Evolutionary conservation across 495 filamentous ascomycete genomes (phyloP), one percentile per base, ranked within the genome.

Genomic region (Daldinia concentrica): DNA sequence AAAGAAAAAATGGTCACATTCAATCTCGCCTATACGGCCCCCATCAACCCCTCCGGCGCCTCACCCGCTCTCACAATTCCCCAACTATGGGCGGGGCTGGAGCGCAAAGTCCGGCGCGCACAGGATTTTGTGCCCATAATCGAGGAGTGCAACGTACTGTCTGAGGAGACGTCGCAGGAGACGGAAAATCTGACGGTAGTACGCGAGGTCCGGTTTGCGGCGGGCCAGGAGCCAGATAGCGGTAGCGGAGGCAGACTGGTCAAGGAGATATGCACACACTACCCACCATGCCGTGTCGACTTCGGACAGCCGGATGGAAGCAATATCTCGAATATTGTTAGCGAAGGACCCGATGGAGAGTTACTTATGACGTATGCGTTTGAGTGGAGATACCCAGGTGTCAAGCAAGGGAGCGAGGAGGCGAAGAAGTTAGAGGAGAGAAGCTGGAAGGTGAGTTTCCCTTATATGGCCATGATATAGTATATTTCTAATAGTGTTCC

Each of bases 111-210:
- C 4, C 77, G 74, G 6, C 74, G 68, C 29, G 76, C 77, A 30
- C 66, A 79, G 27, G 78, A 81, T 15, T 83, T 83, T 36, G 80
- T 83, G 22, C 79, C 81, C 9, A 64, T 77, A 22, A 81, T 83
- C 68, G 69, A 70, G 6, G 27, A 48, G n/a, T 82, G 81, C 74
- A 58, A 62, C 19, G 76, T 82, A 3, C 22, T 79, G 9, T 74
- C 74, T 7, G 76, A 71, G 26, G 74, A 73, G 14, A 64, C 64
- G 7, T 36, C 56, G 7, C 48, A 32, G 12, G 43, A 52, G 1
- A 63, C 67, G 7, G 73, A 62, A 6, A 68, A 72, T 55, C 43
- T 73, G 7, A 58, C 51, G 15, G 55, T 82, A 22, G 76, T 71
- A 14, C 77, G 81, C 12, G 43, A 61, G 29, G 76, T 80, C 17